These are phyloP conservation scores for Coemansia sp. DNA, from an alignment of 192 early-diverging fungal species.

Conservation along the genomic window DNA sequence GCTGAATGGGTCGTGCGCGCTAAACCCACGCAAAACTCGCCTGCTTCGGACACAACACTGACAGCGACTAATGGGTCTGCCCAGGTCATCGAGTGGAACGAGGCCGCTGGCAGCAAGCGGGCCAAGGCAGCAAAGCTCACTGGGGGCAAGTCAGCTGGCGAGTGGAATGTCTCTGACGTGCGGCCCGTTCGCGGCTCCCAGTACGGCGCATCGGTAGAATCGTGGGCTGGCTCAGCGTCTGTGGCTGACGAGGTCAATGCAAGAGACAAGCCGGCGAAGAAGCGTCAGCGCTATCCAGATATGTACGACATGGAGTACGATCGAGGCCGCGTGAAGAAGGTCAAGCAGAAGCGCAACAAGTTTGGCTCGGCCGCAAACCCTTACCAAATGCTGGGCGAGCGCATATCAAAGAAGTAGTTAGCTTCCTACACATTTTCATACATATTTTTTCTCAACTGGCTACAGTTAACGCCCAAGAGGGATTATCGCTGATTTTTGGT, in stretches of 20 bases:
- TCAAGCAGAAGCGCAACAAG: conserved; percentile 57
- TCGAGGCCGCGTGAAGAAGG: conserved; percentile 70
- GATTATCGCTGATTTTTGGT: neutral
- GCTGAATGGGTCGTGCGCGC: conserved; percentile 40
- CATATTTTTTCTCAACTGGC: neutral
- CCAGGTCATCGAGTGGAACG: conserved; percentile 42
- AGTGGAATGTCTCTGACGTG: conserved; percentile 41
- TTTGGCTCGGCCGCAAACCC: conserved; percentile 47
- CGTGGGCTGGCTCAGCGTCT: conserved; percentile 52
- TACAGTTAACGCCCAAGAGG: too few species aligned
- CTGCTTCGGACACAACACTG: neutral
- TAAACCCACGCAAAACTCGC: neutral
- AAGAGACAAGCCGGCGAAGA: conserved; percentile 37
- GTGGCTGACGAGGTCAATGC: conserved; percentile 22
- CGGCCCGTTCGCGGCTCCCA: conserved; percentile 47
- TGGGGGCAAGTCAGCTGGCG: conserved; percentile 44
- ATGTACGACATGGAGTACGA: conserved; percentile 72
- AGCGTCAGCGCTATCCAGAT: conserved; percentile 57
- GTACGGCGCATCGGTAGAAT: conserved; percentile 56
- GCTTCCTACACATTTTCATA: neutral
- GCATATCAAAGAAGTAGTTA: conserved; percentile 19
- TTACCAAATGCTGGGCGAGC: conserved; percentile 49
- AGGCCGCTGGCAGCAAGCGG: conserved; percentile 49
- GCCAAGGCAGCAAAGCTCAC: conserved; percentile 53
- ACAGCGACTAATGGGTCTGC: neutral